Evolutionary conservation across 2,329 filamentous ascomycete species (phyloP), one percentile per base, ranked within the genome.

Genomic region (Ceratocystis papillata): DNA sequence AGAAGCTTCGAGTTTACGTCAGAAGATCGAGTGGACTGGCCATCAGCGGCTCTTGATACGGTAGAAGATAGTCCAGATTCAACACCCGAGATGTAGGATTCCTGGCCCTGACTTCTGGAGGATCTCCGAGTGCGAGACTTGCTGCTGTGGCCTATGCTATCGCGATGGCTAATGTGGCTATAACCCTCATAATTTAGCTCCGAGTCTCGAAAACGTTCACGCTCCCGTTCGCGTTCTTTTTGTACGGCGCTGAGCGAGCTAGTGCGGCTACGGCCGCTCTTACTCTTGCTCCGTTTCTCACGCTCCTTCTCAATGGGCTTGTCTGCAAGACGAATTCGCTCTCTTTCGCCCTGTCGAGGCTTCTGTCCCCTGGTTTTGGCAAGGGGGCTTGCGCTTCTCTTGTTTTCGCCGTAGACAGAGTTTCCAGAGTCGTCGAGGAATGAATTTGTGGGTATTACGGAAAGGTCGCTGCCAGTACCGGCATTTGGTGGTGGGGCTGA

Each of bases 1-100:
- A 96, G 81, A 1, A 96, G 78, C 73, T 90, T 94, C 0, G 92
- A 92, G 72, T 96, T 96, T 76, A 90, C 89, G 28, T 77, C 76
- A 65, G 81, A 83, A 33, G 82, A 84, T 28, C 77, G 79, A 68
- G 78, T 74, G 44, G 81, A 82, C 72, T 82, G 78, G 68, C 81
- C 78, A 69, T 83, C 81, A 70, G 84, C 81, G 72, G 79, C 83
- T 44, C 79, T 76, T 5, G 80, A 77, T 20, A 82, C 67, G 69
- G 79, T 79, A 55, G 81, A 83, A 12, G 81, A 83, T 65, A 84
- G 72, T 71, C 80, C 83, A 45, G 82, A 82, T 65, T 84, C 82
- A 37, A 76, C 77, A 1, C 73, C 81, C 63, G 82, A 84, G 50
- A 82, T 73, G 66, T 77, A 71, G 5, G 81, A 81, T 71, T 85